Base-by-base conservation (phyloP, 1,139 yeast genomes). In the Diutina neorugosa region DNA sequence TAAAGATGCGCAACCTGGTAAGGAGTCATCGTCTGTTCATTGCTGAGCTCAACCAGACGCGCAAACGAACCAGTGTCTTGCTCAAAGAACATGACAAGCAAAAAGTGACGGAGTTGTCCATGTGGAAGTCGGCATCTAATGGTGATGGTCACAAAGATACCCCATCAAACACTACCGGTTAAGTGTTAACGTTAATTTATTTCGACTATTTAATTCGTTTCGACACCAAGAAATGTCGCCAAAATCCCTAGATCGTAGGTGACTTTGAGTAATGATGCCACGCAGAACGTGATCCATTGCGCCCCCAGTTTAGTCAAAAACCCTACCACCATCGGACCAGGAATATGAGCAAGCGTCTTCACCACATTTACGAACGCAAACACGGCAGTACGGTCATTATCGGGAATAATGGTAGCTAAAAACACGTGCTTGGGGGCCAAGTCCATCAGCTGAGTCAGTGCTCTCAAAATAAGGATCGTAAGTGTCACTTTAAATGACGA, bases 341-440 rank as follows among this genome's bases (percentile, higher is more conserved):
- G 52, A 14, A 67, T 65, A 55, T 70, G 74, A 1, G 73, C 73
- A 52, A 71, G 55, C 1, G 74, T 71, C 54, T 72, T 67, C 16
- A 71, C 68, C n/a, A 73, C 70, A 59, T 73, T 73, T 14, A 69
- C 73, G 66, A 73, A 67, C 2, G 72, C 73, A 54, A 73, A 65
- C 1, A 70, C 74, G 0, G 72, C 69, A 1, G 76, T 70, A 49
- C 76, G 59, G 53, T 69, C 70, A 47, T 63, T 60, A 51, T 69
- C 69, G 1, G 71, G 67, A 6, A 69, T 69, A 52, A 71, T 60
- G 0, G 76, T 64, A 4, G 76, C 73, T 43, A 73, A 61, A 54
- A 73, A 71, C 2, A 73, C 76, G 52, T 71, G 74, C 53, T 73
- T 73, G 12, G 78, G 74, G 2, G 76, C 74, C 51, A 69, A 70